A percentile compares a stretch with the other conserved stretches of the same genome.
Conservation (phyloP, 495 filamentous ascomycete genomes). For the Xanthoparmelia taractica region DNA sequence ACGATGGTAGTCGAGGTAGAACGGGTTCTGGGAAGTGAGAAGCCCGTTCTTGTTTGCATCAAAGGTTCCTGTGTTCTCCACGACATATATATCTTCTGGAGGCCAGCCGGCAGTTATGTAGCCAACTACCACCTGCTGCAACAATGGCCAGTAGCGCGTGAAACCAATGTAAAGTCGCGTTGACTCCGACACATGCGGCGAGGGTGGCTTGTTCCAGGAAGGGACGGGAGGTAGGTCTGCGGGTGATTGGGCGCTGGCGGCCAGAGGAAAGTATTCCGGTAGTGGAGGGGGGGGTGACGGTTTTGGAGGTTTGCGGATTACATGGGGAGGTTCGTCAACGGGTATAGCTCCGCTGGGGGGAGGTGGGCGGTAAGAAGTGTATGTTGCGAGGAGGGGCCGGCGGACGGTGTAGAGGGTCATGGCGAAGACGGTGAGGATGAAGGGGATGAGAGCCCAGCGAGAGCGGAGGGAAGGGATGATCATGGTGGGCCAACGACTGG, state of each 20-base stretch:
- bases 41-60: slow-evolving; percentile 46
- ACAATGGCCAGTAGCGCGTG: slow-evolving; percentile 50
- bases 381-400: neutral
- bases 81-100: slow-evolving; percentile 49
- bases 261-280: slow-evolving; percentile 25
- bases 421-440: slow-evolving; percentile 6
- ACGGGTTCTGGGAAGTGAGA: slow-evolving; percentile 52
- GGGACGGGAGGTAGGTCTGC: slow-evolving; percentile 26
- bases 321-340: neutral
- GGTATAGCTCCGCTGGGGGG: neutral
- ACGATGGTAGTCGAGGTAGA: slow-evolving; percentile 51
- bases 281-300: slow-evolving; percentile 18
- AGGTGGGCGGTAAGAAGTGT: neutral
- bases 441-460: neutral
- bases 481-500: neutral
- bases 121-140: slow-evolving; percentile 50
- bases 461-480: slow-evolving; percentile 1
- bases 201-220: slow-evolving; percentile 24
- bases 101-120: slow-evolving; percentile 60
- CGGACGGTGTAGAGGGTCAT: neutral
- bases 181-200: slow-evolving; percentile 21
- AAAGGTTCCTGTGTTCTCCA: slow-evolving; percentile 59
- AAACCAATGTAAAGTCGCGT: slow-evolving; percentile 55
- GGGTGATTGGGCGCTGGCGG: slow-evolving; percentile 21
- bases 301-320: slow-evolving; percentile 18